Evolutionary conservation across 2,329 filamentous ascomycete species (phyloP), one percentile per base, ranked within the genome.

Genomic region (Sporothrix brasiliensis): DNA sequence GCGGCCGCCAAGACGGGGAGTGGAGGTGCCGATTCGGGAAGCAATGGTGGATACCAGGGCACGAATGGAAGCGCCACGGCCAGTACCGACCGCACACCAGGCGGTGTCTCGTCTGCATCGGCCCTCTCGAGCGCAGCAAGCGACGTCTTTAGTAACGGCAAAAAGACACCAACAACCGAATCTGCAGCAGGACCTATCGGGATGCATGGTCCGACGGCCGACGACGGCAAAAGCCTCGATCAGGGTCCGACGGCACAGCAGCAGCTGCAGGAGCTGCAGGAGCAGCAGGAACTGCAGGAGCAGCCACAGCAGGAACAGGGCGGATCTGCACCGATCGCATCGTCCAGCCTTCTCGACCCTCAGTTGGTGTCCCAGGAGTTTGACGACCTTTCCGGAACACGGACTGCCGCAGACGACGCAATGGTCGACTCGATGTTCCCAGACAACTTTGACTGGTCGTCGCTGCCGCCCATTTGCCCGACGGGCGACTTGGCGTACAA

Each of bases 401-500:
- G 50, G 11, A 24, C 49, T n/a, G 13, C 41, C 24, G 61, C 44
- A 3, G 63, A 67, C 7, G 52, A 49, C 16, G 66, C 68, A 6
- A 24, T 44, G n/a, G 44, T 44, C 21, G 50, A 66, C 21, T 84
- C 82, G 81, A 76, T 77, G 19, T 74, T 83, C 54, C 83, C 84
- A 1, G 78, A 79, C 7, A 78, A 80, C 69, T 84, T 86, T 71
- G 82, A 85, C 74, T 83, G 87, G 74, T 78, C 82, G 27, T 78
- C 79, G 13, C 81, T 89, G 71, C 82, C 84, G 73, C 85, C 86
- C 19, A 81, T 88, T 71, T 87, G 86, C 69, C 84, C 87, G 0
- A 86, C 85, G 71, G 83, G 84, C 24, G 87, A 89, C 73, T 78
- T 89, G 5, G 78, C 87, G 0, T 88, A 85, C 74, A 86, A 88